These are phyloP conservation scores for Microdochium trichocladiopsis DNA, from an alignment of 2,329 filamentous ascomycete genomes.

Conservation along the genomic window DNA sequence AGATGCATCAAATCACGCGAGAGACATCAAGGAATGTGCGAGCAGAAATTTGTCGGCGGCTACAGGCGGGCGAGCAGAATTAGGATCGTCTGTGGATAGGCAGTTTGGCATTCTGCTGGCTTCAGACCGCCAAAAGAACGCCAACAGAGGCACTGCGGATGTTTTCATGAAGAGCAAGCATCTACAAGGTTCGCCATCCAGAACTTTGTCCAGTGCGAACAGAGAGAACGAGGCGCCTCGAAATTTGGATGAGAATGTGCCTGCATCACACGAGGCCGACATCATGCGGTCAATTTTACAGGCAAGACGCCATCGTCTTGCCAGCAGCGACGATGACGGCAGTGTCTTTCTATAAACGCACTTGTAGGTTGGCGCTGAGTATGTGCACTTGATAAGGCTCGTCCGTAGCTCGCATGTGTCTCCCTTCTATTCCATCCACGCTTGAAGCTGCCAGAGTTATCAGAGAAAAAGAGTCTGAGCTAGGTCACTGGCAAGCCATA, in stretches of 20 bases:
- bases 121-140: background rate
- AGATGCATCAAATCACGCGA: too few species aligned
- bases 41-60: background rate
- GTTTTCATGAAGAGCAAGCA: background rate
- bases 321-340: background rate
- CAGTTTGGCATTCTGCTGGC: constrained; percentile 18
- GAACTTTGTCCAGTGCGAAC: background rate
- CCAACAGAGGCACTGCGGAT: background rate
- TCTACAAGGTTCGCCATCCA: background rate
- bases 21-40: background rate
- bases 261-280: background rate
- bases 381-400: too few species aligned
- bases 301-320: background rate
- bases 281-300: background rate
- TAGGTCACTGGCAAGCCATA: too few species aligned
- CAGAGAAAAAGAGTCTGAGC: too few species aligned
- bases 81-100: constrained; percentile 16
- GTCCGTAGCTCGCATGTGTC: too few species aligned
- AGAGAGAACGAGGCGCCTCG: background rate
- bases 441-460: too few species aligned
- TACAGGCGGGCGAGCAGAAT: constrained; percentile 4
- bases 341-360: background rate
- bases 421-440: too few species aligned
- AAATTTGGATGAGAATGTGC: background rate
- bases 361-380: too few species aligned